Conservation (phyloP, 352 stramenopile species). For the Aphanomyces euteiches region DNA sequence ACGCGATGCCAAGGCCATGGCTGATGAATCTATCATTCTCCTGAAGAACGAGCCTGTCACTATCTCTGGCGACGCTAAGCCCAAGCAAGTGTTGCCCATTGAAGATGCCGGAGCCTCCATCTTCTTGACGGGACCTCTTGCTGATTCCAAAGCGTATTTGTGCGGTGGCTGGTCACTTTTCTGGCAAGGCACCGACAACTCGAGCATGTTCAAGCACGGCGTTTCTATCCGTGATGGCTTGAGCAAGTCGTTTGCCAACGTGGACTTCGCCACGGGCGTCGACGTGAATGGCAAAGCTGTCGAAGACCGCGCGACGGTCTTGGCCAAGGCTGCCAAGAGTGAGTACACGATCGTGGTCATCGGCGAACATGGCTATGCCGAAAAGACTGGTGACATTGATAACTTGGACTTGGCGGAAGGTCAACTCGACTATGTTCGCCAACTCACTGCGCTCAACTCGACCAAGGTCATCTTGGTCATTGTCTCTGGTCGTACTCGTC, state of each 20-base stretch:
- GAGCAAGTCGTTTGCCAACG: conserved; percentile 12
- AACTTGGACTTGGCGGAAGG: conserved; percentile 57
- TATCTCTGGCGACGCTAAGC: neutral
- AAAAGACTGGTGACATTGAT: conserved; percentile 84
- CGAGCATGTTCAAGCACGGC: conserved; percentile 59
- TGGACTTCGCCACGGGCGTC: conserved; percentile 33
- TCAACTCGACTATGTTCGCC: conserved; percentile 67
- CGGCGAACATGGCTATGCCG: conserved; percentile 69
- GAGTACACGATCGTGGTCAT: conserved; percentile 72
- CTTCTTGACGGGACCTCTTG: conserved; percentile 59
- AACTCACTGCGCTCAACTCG: conserved; percentile 47
- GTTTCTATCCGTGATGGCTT: conserved; percentile 58
- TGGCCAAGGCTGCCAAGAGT: conserved; percentile 43
- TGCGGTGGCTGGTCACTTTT: conserved; percentile 78
- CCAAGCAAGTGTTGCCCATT: conserved; percentile 6
- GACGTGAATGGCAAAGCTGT: conserved; percentile 50
- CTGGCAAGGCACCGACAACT: conserved; percentile 80
- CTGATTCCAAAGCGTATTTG: conserved; percentile 62
- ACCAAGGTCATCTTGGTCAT: conserved; percentile 79
- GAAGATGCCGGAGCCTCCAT: conserved; percentile 29
- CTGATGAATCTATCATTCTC: conserved; percentile 74
- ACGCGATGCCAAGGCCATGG: conserved; percentile 51
- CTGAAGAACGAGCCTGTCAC: conserved; percentile 66
- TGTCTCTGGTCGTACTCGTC: conserved; percentile 63
- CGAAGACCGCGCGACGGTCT: conserved; percentile 48